A percentile compares a stretch with the other conserved stretches of the same genome.
phyloP scores from a whole-genome alignment of 192 early-diverging fungal genomes.

The Coemansia sp. region DNA sequence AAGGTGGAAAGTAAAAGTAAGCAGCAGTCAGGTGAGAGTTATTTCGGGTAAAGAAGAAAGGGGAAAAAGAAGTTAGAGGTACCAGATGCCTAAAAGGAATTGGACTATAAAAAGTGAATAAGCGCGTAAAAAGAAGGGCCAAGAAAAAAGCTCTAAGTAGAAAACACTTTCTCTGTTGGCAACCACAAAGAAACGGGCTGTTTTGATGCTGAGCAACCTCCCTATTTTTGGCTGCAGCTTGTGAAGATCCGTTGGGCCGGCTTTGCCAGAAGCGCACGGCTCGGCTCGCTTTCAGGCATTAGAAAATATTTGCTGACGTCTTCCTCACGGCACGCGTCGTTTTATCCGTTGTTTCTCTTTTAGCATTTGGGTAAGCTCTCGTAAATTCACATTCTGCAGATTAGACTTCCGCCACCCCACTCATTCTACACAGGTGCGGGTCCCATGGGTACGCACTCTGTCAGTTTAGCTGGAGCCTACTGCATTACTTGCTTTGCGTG shows the following conservation, averaged over 20 bases:
- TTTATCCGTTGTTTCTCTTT: slow-evolving; percentile 1
- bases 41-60: background rate
- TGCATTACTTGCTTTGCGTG: background rate
- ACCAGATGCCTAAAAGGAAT: slow-evolving; percentile 7
- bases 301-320: background rate
- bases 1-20: no score
- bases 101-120: background rate
- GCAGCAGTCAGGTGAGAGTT: no score
- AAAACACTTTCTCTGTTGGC: background rate
- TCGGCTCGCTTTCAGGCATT: slow-evolving; percentile 2
- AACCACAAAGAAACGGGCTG: no score
- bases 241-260: no score
- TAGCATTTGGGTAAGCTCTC: slow-evolving; percentile 5
- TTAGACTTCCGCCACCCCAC: background rate
- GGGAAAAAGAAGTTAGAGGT: slow-evolving; percentile 3
- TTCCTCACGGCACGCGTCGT: background rate
- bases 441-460: slow-evolving; percentile 16
- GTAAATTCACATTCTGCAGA: background rate
- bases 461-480: background rate
- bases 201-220: no score
- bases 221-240: no score
- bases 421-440: slow-evolving; percentile 1
- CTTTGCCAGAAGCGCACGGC: background rate
- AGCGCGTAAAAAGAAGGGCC: slow-evolving; percentile 11
- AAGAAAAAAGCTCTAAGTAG: slow-evolving; percentile 1